Evolutionary conservation across 2,329 filamentous ascomycete genomes (phyloP).

Genomic region (Verticillium dahliae): DNA sequence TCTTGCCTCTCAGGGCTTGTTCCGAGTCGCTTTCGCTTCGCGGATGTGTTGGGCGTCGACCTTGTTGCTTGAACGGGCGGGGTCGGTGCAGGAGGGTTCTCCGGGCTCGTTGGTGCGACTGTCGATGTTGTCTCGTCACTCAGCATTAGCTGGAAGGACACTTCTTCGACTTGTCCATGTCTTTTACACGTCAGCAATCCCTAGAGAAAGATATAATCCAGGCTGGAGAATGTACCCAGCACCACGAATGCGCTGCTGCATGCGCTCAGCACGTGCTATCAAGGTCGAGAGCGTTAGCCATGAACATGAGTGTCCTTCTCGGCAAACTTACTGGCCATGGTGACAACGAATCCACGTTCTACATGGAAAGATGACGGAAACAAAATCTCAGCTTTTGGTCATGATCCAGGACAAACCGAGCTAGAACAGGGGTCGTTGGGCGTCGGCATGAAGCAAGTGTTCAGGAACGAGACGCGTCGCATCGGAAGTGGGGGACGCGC

Average conservation of each 20-base stretch:
- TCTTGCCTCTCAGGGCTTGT: conserved; percentile 10
- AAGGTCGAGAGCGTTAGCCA: background rate
- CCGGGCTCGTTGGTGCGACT: background rate
- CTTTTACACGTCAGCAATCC: conserved; percentile 21
- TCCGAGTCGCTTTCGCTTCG: conserved; percentile 35
- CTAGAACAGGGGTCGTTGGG: background rate
- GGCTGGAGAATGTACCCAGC: conserved; percentile 45
- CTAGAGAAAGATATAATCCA: background rate
- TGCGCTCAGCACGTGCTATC: conserved; percentile 51
- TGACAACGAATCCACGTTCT: background rate
- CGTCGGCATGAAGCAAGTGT: background rate
- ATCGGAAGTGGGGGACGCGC: background rate
- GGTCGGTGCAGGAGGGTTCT: conserved; percentile 14
- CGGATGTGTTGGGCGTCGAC: conserved; percentile 40
- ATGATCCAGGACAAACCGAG: background rate
- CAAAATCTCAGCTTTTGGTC: too few relatives aligned
- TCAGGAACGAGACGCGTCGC: background rate
- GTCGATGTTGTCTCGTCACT: conserved; percentile 12
- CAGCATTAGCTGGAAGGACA: conserved; percentile 48
- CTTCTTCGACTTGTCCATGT: conserved; percentile 51
- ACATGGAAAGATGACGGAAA: background rate
- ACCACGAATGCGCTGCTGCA: conserved; percentile 59
- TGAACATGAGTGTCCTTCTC: background rate
- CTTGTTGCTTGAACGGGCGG: conserved; percentile 12
- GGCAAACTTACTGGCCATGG: conserved; percentile 26